Conservation (phyloP, 2,329 filamentous ascomycete genomes). For the Paecilomyces niveus region DNA sequence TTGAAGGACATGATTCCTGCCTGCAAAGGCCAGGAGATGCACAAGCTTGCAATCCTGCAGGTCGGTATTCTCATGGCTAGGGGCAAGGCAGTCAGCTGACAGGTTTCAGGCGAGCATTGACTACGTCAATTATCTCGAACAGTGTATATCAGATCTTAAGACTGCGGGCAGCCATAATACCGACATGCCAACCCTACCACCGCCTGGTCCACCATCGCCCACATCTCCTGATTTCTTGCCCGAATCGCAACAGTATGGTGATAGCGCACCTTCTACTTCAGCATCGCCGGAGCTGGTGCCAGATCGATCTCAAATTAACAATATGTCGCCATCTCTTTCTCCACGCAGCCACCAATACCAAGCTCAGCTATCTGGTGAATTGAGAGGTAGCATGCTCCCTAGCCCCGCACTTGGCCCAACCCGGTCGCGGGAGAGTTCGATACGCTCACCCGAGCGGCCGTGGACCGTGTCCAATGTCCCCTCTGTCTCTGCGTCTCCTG, state of each 20-base stretch:
- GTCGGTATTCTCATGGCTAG: slow-evolving; percentile 38
- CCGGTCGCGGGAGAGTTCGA: slow-evolving; percentile 12
- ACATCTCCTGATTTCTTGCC: slow-evolving; percentile 27
- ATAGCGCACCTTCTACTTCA: slow-evolving; percentile 24
- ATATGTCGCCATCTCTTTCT: slow-evolving; percentile 27
- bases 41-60: slow-evolving; percentile 92
- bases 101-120: slow-evolving; percentile 76
- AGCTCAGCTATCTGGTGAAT: slow-evolving; percentile 12
- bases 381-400: slow-evolving; percentile 26
- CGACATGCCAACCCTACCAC: slow-evolving; percentile 4
- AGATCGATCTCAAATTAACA: slow-evolving; percentile 10
- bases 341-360: slow-evolving; percentile 20
- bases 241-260: slow-evolving; percentile 11
- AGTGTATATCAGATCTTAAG: slow-evolving; percentile 77
- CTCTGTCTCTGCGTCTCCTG: slow-evolving; percentile 16
- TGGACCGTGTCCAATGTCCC: slow-evolving; percentile 12
- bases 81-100: slow-evolving; percentile 2
- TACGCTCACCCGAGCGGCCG: slow-evolving; percentile 15
- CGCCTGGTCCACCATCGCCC: slow-evolving; percentile 25
- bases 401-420: slow-evolving; percentile 28
- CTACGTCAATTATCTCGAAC: slow-evolving; percentile 88
- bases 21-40: slow-evolving; percentile 91
- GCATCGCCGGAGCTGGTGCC: slow-evolving; percentile 29
- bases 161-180: slow-evolving; percentile 29
- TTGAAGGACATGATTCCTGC: slow-evolving; percentile 94